These are phyloP conservation scores for Moesziomyces antarcticus DNA, from an alignment of 1,284 basidiomycete species.

Conservation along the genomic window DNA sequence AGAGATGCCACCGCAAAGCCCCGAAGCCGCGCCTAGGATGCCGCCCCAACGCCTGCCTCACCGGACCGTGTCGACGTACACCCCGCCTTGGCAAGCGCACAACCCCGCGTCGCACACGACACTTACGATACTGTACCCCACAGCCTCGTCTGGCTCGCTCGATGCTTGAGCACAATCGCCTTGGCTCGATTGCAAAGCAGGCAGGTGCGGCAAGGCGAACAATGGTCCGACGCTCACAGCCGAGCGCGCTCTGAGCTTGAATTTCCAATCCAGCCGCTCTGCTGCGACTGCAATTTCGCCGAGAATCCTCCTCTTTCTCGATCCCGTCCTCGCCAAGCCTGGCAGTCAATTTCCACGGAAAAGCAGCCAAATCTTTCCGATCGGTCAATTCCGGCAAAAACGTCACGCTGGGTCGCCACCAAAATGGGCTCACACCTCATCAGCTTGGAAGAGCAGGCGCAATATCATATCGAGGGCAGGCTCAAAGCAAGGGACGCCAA, in stretches of 20 bases:
- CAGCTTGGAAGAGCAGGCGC: no score
- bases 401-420: background rate
- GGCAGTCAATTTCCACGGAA: background rate
- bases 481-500: no score
- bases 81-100: background rate
- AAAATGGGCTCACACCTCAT: no score
- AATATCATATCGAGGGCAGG: no score
- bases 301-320: conserved; percentile 12
- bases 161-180: background rate
- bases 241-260: background rate
- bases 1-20: conserved; percentile 8
- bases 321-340: background rate
- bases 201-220: no score
- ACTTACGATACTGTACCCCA: no score
- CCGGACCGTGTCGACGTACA: conserved; percentile 8
- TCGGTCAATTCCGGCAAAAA: conserved; percentile 18
- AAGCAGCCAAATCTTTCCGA: conserved; percentile 21
- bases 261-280: background rate
- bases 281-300: conserved; percentile 5
- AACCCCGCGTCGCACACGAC: no score
- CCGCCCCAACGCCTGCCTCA: background rate
- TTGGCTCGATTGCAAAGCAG: conserved; percentile 6
- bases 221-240: no score
- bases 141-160: background rate
- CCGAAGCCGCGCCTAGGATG: conserved; percentile 5